Percentiles rank a stretch among this genome's conserved stretches.
Conservation (phyloP, 768 basidiomycete genomes). For the Tylopilus subfusipes region DNA sequence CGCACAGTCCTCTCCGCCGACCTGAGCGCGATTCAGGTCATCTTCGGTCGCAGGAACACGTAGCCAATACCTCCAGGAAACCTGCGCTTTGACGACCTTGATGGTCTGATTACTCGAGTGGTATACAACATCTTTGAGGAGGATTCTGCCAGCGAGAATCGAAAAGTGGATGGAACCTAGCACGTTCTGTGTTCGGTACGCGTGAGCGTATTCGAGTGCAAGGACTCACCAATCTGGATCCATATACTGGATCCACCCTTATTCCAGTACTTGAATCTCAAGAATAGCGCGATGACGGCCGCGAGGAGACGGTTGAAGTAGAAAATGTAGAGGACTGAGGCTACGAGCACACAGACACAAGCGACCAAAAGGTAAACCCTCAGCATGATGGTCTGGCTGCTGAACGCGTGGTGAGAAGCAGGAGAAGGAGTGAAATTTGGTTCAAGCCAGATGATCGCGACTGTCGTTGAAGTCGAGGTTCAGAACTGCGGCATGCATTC, state of each 20-base stretch:
- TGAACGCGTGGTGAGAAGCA: neutral
- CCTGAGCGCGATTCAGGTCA: slow-evolving; percentile 49
- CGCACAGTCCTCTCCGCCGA: slow-evolving; percentile 55
- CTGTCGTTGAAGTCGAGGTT: neutral
- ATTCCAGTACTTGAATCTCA: slow-evolving; percentile 79
- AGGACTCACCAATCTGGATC: slow-evolving; percentile 70
- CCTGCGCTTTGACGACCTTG: slow-evolving; percentile 74
- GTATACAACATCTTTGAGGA: slow-evolving; percentile 85
- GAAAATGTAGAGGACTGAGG: slow-evolving; percentile 74
- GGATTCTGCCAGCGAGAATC: slow-evolving; percentile 77
- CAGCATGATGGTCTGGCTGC: slow-evolving; percentile 41
- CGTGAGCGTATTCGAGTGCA: neutral
- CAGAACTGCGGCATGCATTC: slow-evolving; percentile 4
- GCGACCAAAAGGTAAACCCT: slow-evolving; percentile 58
- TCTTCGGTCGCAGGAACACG: slow-evolving; percentile 74
- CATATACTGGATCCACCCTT: slow-evolving; percentile 72
- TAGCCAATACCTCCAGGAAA: slow-evolving; percentile 96
- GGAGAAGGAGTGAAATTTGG: neutral
- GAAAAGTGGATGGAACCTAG: slow-evolving; percentile 91
- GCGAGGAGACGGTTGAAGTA: slow-evolving; percentile 89
- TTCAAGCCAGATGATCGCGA: neutral
- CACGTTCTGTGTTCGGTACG: neutral
- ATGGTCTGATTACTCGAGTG: slow-evolving; percentile 92
- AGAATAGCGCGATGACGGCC: slow-evolving; percentile 54
- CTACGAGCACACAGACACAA: slow-evolving; percentile 53